These are phyloP conservation scores for Lachnellula arida DNA, from an alignment of 2,329 filamentous ascomycete genomes.

Conservation along the genomic window DNA sequence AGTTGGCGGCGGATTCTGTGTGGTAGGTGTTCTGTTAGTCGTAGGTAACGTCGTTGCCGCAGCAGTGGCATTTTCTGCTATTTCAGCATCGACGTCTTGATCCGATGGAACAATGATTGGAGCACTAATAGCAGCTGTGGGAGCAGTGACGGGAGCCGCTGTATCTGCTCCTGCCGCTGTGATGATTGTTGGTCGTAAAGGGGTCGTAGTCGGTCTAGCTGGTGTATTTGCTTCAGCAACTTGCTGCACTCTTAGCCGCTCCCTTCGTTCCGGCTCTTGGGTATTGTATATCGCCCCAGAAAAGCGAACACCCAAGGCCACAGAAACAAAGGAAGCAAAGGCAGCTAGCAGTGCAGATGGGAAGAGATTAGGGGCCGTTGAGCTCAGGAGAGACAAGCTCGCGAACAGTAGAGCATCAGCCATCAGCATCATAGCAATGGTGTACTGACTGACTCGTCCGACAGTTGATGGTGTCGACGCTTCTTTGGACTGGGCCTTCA, in stretches of 20 bases:
- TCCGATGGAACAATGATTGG: slow-evolving; percentile 60
- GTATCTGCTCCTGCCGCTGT: slow-evolving; percentile 24
- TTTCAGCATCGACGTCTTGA: slow-evolving; percentile 59
- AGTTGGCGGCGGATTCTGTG: slow-evolving; percentile 20
- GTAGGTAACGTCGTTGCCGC: slow-evolving; percentile 21
- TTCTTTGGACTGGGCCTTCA: slow-evolving; percentile 62
- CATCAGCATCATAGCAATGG: slow-evolving; percentile 56
- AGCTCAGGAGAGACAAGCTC: slow-evolving; percentile 50
- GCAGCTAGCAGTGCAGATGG: slow-evolving; percentile 52
- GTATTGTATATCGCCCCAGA: slow-evolving; percentile 56
- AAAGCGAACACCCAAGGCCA: slow-evolving; percentile 54
- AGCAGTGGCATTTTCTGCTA: slow-evolving; percentile 39
- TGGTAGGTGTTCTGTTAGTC: slow-evolving; percentile 27
- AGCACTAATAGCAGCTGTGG: slow-evolving; percentile 9
- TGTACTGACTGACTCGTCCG: slow-evolving; percentile 61
- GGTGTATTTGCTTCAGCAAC: slow-evolving; percentile 24
- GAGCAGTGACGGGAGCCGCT: slow-evolving; percentile 3
- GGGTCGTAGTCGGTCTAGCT: slow-evolving; percentile 25
- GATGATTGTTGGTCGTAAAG: slow-evolving; percentile 25
- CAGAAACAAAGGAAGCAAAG: slow-evolving; percentile 50
- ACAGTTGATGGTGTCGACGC: slow-evolving; percentile 64
- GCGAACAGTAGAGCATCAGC: slow-evolving; percentile 57
- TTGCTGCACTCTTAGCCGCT: slow-evolving; percentile 22
- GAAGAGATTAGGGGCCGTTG: slow-evolving; percentile 51
- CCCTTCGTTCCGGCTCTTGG: slow-evolving; percentile 53